These are phyloP conservation scores for Ophiostoma himal-ulmi DNA, from an alignment of 2,329 filamentous ascomycete species.

Conservation along the genomic window DNA sequence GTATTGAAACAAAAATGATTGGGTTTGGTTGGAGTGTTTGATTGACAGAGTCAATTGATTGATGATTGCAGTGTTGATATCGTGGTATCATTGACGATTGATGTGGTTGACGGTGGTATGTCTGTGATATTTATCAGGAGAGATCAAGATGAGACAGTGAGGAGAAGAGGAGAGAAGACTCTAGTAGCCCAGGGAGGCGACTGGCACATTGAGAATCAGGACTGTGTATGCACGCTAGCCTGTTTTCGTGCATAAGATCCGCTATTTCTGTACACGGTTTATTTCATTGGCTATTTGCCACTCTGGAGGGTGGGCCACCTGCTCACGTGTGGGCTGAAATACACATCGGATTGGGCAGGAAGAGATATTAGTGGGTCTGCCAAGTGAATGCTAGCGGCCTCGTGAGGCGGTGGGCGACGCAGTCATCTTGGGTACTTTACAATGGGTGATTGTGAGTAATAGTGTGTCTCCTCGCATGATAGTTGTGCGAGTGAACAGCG, in stretches of 20 bases:
- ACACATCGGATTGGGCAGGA: background rate
- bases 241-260: background rate
- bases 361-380: background rate
- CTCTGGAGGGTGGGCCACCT: background rate
- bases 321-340: background rate
- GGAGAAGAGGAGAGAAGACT: background rate
- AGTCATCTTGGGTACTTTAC: background rate
- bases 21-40: background rate
- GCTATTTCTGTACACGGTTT: background rate
- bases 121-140: background rate
- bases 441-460: background rate
- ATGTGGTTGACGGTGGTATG: background rate
- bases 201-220: background rate
- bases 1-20: background rate
- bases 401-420: too few species aligned
- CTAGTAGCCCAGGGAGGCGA: background rate
- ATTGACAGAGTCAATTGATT: background rate
- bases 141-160: background rate
- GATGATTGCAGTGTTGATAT: background rate
- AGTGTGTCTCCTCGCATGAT: background rate
- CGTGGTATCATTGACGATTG: background rate
- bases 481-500: background rate
- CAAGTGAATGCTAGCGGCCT: slow-evolving; percentile 2
- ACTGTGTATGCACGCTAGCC: slow-evolving; percentile 3
- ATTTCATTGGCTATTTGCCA: background rate